Percentiles rank a stretch among this genome's conserved stretches.
These are phyloP conservation scores for Russula griseocarnosa DNA, from an alignment of 768 basidiomycete genomes.

Conservation along the genomic window DNA sequence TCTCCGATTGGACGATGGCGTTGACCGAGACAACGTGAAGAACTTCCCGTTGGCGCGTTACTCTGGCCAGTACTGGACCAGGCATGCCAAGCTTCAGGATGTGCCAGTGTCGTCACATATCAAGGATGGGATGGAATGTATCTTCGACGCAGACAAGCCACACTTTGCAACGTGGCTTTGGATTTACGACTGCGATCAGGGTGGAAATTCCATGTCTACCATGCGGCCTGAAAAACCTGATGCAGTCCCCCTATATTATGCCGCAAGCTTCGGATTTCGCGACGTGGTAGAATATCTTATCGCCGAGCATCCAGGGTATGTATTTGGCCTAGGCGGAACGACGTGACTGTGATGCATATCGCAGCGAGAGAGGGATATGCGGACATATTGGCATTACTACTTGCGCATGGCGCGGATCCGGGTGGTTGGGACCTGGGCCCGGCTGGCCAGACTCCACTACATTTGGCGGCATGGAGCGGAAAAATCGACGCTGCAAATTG, in stretches of 20 bases:
- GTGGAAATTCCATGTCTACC: too few relatives aligned
- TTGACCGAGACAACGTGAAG: background rate
- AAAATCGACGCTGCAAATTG: background rate
- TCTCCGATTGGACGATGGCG: background rate
- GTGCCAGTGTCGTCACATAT: background rate
- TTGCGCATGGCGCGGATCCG: background rate
- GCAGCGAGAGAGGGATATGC: background rate
- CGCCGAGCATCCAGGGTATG: background rate
- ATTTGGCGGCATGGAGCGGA: accelerated
- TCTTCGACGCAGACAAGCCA: background rate
- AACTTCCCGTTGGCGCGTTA: background rate
- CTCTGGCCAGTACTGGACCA: background rate
- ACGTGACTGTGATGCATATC: background rate
- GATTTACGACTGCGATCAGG: background rate
- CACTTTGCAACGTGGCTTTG: background rate
- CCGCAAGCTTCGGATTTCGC: background rate
- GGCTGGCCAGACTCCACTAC: background rate
- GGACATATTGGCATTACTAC: background rate
- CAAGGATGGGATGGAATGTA: slow-evolving; percentile 1
- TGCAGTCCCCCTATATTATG: background rate
- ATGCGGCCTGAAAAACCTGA: background rate
- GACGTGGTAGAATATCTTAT: background rate
- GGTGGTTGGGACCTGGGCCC: background rate
- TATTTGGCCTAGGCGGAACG: accelerated
- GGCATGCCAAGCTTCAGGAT: background rate